These are phyloP conservation scores for Paramyrothecium roridum DNA, from an alignment of 2,329 filamentous ascomycete species.

Conservation along the genomic window DNA sequence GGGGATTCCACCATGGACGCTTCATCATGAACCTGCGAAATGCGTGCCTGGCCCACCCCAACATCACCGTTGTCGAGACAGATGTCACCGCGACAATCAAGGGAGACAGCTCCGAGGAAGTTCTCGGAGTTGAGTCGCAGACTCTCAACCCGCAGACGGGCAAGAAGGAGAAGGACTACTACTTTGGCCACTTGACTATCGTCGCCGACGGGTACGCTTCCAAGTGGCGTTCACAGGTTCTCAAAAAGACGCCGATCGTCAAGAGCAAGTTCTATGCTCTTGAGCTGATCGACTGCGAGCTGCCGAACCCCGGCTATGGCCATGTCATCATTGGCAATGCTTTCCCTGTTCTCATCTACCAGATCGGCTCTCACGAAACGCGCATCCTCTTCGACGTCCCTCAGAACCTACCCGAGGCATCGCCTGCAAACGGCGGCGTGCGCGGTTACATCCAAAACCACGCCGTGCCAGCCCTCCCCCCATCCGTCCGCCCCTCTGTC, in stretches of 20 bases:
- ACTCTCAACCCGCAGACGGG: constrained; percentile 58
- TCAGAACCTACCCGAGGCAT: constrained; percentile 69
- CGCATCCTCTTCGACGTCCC: constrained; percentile 87
- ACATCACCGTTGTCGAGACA: constrained; percentile 89
- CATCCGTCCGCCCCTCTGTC: constrained; percentile 69
- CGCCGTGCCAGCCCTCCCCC: constrained; percentile 75
- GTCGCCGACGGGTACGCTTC: constrained; percentile 90
- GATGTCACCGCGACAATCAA: constrained; percentile 75
- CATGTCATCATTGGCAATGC: constrained; percentile 82
- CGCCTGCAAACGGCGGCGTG: constrained; percentile 73
- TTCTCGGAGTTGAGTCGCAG: constrained; percentile 78
- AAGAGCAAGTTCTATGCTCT: constrained; percentile 91
- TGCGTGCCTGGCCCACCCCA: constrained; percentile 70
- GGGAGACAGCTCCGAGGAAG: constrained; percentile 63
- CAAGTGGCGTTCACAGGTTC: constrained; percentile 81
- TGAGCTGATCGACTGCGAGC: constrained; percentile 82
- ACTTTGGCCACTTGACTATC: constrained; percentile 85
- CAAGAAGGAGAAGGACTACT: constrained; percentile 64
- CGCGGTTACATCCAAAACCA: constrained; percentile 78
- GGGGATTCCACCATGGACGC: constrained; percentile 88
- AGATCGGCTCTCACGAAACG: constrained; percentile 94
- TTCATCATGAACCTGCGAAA: constrained; percentile 82
- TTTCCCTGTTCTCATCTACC: constrained; percentile 83
- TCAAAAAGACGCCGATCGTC: constrained; percentile 63
- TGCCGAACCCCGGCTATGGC: constrained; percentile 73